These are phyloP conservation scores for Clausena lansium DNA, from an alignment of 345 rosid genomes.

Conservation along the genomic window DNA sequence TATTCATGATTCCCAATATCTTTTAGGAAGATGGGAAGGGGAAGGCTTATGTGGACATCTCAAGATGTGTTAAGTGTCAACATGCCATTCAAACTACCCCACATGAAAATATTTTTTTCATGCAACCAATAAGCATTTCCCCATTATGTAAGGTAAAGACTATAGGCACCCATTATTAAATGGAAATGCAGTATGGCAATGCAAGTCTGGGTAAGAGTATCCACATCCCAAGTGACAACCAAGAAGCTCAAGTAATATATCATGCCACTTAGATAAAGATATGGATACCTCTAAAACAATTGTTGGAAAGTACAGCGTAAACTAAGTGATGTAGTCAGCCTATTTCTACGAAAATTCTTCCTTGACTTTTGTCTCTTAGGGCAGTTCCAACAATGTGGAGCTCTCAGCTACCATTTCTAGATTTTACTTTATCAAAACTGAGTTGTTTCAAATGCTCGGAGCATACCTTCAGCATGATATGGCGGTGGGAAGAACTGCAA, in stretches of 20 bases:
- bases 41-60: no score
- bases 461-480: slow-evolving; percentile 48
- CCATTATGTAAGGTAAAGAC: no score
- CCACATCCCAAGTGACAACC: neutral
- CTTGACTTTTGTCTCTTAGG: neutral
- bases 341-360: neutral
- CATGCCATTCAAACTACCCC: no score
- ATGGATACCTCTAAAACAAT: no score
- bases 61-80: no score
- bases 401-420: neutral
- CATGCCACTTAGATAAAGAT: no score
- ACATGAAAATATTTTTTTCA: no score
- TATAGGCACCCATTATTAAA: no score
- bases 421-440: neutral
- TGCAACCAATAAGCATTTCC: no score
- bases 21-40: no score
- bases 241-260: neutral
- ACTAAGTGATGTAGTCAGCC: neutral
- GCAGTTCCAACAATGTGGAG: neutral
- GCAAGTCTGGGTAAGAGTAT: neutral
- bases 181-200: neutral
- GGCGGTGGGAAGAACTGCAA: slow-evolving; percentile 81
- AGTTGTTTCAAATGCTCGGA: neutral
- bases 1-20: no score
- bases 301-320: neutral